Evolutionary conservation across 345 rosid species (phyloP), one percentile per base, ranked within the genome.

Genomic region (Citrus cavaleriei): DNA sequence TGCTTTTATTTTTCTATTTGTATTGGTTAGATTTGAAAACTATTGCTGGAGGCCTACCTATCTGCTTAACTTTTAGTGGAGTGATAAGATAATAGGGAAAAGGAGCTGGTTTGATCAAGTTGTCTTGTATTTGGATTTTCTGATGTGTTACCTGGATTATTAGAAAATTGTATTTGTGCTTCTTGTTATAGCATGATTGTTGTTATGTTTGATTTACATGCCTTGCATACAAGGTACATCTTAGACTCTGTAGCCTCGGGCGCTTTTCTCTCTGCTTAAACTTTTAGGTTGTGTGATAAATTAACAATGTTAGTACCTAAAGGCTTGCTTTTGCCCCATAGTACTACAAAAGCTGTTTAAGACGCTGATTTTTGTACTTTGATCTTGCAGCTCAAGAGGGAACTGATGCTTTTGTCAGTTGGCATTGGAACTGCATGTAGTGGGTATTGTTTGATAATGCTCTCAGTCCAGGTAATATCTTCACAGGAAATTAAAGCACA

Each of bases 351-450:
- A 40, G 18, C 68, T 42, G 5, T 27, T 24, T 5, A 81, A 72
- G 16, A 68, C 78, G 35, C 49, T 86, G 73, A 58, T 75, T 74
- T 55, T 68, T 70, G 68, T 34, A 70, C 59, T 65, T 80, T 82
- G 59, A 40, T 78, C 54, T 69, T 86, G 84, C 84, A 95, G 99
- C 79, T 90, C 80, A 93, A 95, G 81, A 88, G 91, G 80, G 99
- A 95, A 65, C 82, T 95, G 80, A 84, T 85, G 87, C 82, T 92
- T 70, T 76, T 95, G 80, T 95, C 99, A 7, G 83, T 92, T 83
- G 87, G 90, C 40, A 91, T 95, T 69, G 99, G 98, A 85, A 79
- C 89, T 21, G 93, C 91, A 4, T 91, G 99, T 77, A 84, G 90
- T 19, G 98, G 93, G 21, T 95, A 92, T 75, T 92, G 99, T 86